Percentiles rank a stretch among this genome's conserved stretches.
Conservation (phyloP, 2,329 filamentous ascomycete species). For the Xylaria sp. region DNA sequence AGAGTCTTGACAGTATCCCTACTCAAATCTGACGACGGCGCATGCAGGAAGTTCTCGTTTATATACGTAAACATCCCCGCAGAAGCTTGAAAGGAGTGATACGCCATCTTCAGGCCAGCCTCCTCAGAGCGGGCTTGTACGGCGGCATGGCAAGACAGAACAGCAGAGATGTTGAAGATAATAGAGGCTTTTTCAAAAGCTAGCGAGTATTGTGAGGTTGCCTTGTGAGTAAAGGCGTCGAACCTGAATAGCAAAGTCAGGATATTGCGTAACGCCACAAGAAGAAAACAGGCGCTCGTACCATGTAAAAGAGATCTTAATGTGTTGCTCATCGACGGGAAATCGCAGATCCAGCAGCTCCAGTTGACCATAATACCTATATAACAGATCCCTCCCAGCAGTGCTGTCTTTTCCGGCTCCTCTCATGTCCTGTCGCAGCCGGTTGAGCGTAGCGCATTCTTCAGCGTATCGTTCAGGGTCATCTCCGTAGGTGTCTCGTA, state of each 20-base stretch:
- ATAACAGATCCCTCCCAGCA: constrained; percentile 90
- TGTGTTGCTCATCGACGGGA: constrained; percentile 97
- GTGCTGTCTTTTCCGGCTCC: constrained; percentile 97
- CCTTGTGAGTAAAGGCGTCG: constrained; percentile 98
- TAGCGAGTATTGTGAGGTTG: constrained; percentile 95
- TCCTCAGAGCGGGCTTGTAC: constrained; percentile 93
- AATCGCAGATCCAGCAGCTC: constrained; percentile 94
- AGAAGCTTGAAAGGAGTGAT: constrained; percentile 97
- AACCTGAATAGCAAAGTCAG: constrained; percentile 70
- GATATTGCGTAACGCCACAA: constrained; percentile 22
- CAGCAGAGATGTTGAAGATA: constrained; percentile 99
- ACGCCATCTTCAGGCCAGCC: constrained; percentile 91
- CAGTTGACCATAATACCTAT: constrained; percentile 97
- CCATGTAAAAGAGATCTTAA: constrained; percentile 99
- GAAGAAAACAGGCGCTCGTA: constrained; percentile 56
- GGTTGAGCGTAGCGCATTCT: constrained; percentile 93
- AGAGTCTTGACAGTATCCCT: constrained; percentile 95
- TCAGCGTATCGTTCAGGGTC: constrained; percentile 95
- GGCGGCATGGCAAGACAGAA: constrained; percentile 94
- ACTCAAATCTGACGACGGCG: constrained; percentile 94
- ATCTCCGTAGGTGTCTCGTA: constrained; percentile 92
- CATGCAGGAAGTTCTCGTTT: constrained; percentile 98
- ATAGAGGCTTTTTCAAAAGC: constrained; percentile 99
- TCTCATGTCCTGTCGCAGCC: constrained; percentile 96
- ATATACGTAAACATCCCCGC: constrained; percentile 99